Evolutionary conservation across 192 early-diverging fungal genomes (phyloP).

Genomic region (Thoreauomyces humboldtii): DNA sequence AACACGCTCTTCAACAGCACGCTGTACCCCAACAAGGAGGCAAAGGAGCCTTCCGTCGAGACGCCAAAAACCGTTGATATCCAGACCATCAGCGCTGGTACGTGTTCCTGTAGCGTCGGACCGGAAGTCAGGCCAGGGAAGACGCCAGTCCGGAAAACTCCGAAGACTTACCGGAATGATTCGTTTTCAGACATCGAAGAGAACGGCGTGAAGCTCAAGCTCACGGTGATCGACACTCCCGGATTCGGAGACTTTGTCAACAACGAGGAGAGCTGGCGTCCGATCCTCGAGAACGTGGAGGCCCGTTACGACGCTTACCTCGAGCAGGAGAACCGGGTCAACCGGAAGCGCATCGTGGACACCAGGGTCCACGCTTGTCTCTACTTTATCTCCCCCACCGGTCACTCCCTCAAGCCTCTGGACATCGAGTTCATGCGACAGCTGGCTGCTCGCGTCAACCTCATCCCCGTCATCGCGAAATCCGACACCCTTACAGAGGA

Average conservation of each 20-base stretch:
- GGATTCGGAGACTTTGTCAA: constrained; percentile 70
- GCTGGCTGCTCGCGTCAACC: constrained; percentile 89
- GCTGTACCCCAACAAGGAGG: constrained; percentile 86
- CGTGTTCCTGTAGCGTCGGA: too few relatives aligned
- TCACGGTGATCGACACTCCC: constrained; percentile 97
- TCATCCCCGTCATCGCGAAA: constrained; percentile 98
- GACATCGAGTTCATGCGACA: constrained; percentile 98
- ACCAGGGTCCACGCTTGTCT: constrained; percentile 90
- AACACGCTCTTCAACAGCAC: constrained; percentile 66
- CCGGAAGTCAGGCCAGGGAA: too few relatives aligned
- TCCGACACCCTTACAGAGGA: constrained; percentile 95
- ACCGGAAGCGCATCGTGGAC: constrained; percentile 58
- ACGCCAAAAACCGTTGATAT: constrained; percentile 62
- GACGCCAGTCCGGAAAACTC: too few relatives aligned
- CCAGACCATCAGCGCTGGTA: constrained; percentile 52
- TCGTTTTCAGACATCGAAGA: constrained; percentile 92
- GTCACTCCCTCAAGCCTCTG: constrained; percentile 84
- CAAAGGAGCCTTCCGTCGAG: constrained; percentile 62
- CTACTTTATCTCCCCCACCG: constrained; percentile 98
- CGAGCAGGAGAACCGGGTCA: constrained; percentile 74
- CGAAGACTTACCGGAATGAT: too few relatives aligned
- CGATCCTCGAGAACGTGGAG: constrained; percentile 94
- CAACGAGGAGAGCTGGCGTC: constrained; percentile 77
- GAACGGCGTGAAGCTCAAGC: constrained; percentile 94
- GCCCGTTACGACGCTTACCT: constrained; percentile 89